Conservation (phyloP, 441 rosid species). For the Erodium texanum region DNA sequence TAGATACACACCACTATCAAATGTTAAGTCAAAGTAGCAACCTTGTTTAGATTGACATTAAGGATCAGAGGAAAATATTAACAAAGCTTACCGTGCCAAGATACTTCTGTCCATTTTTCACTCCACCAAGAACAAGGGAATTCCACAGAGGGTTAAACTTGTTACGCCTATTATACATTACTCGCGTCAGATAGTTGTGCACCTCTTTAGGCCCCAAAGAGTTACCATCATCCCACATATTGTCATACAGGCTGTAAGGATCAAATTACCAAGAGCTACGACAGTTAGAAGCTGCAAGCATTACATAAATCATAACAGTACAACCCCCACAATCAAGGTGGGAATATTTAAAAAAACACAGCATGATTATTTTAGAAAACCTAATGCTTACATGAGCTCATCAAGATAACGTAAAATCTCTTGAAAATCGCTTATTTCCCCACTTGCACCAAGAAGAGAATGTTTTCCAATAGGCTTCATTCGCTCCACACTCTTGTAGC, state of each 20-base stretch:
- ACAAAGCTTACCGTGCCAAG: slow-evolving; percentile 66
- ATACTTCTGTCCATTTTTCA: slow-evolving; percentile 85
- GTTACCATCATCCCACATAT: slow-evolving; percentile 99
- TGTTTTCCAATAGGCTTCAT: slow-evolving; percentile 85
- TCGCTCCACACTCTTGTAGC: slow-evolving; percentile 85
- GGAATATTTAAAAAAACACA: not conserved
- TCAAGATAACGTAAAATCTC: slow-evolving; percentile 80
- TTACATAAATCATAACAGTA: not conserved
- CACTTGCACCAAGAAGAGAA: slow-evolving; percentile 91
- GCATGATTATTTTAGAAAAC: not conserved
- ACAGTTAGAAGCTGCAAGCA: not conserved
- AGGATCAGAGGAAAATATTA: slow-evolving; percentile 5
- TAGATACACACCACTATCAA: slow-evolving; percentile 21
- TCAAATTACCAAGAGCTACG: slow-evolving; percentile 15
- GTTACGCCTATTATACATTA: slow-evolving; percentile 94
- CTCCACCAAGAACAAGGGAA: slow-evolving; percentile 93
- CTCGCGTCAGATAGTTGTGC: slow-evolving; percentile 85
- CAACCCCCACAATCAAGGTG: not conserved
- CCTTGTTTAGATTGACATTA: not conserved
- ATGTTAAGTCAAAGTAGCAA: not conserved
- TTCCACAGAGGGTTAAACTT: slow-evolving; percentile 96
- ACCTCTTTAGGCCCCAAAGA: slow-evolving; percentile 99
- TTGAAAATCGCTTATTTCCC: slow-evolving; percentile 94
- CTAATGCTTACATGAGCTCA: slow-evolving; percentile 65
- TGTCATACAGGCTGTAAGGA: slow-evolving; percentile 74